phyloP scores from a whole-genome alignment of 2,329 filamentous ascomycete genomes.

The Cercospora berteroae region DNA sequence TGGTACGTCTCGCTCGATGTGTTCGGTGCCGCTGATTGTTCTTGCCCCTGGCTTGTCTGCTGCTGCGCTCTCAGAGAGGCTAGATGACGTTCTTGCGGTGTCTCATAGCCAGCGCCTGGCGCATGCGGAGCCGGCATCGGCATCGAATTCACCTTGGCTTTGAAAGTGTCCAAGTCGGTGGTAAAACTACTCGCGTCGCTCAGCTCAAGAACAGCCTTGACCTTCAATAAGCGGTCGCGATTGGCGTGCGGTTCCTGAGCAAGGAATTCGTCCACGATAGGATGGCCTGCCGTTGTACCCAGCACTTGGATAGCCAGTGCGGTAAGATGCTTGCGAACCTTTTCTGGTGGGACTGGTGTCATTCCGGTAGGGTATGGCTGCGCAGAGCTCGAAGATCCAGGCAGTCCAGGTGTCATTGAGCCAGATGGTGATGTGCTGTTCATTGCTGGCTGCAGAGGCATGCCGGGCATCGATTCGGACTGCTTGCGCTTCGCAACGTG shows the following conservation, averaged over 20 bases:
- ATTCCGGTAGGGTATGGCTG: slow-evolving; percentile 21
- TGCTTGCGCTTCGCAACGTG: slow-evolving; percentile 68
- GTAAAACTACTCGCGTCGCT: slow-evolving; percentile 23
- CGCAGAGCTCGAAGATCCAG: slow-evolving; percentile 22
- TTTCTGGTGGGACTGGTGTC: slow-evolving; percentile 17
- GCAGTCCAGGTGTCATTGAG: slow-evolving; percentile 25
- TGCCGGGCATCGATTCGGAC: slow-evolving; percentile 31
- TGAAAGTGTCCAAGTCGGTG: slow-evolving; percentile 26
- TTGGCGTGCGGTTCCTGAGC: slow-evolving; percentile 32
- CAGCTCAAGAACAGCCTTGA: slow-evolving; percentile 27
- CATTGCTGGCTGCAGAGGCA: slow-evolving; percentile 34
- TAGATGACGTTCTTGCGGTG: slow-evolving; percentile 19
- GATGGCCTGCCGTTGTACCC: slow-evolving; percentile 25
- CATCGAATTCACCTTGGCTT: slow-evolving; percentile 25
- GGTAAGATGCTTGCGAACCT: slow-evolving; percentile 30
- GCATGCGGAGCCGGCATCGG: slow-evolving; percentile 28
- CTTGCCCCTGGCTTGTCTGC: slow-evolving; percentile 27
- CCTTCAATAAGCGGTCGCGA: slow-evolving; percentile 28
- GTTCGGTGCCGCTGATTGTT: slow-evolving; percentile 32
- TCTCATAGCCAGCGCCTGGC: slow-evolving; percentile 23
- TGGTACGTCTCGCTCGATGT: slow-evolving; percentile 20
- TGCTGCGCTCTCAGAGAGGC: slow-evolving; percentile 11
- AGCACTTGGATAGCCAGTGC: slow-evolving; percentile 32
- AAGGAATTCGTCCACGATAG: slow-evolving; percentile 31
- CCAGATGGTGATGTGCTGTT: slow-evolving; percentile 30